Conservation (phyloP, 176 grass and related monocot species). For the Musa itinerans region DNA sequence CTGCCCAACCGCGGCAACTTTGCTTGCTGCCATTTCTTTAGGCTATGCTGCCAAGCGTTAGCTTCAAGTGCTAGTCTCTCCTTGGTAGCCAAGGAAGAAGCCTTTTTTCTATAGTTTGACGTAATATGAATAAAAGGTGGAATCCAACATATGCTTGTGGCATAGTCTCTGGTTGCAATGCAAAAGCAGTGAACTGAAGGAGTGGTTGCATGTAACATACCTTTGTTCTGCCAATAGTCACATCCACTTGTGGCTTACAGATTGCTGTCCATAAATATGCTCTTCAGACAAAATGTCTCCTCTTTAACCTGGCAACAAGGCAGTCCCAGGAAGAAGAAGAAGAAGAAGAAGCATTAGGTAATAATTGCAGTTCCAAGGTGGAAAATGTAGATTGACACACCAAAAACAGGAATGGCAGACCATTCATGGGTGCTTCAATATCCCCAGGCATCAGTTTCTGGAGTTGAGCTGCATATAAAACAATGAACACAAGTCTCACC, state of each 20-base stretch:
- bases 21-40: constrained; percentile 57
- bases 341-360: constrained; percentile 45
- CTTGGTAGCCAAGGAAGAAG: no score
- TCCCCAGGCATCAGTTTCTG: constrained; percentile 39
- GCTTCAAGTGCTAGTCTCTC: no score
- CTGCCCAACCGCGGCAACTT: constrained; percentile 33
- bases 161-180: no score
- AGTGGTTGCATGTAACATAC: no score
- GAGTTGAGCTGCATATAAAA: constrained; percentile 30
- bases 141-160: no score
- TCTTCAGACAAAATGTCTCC: neutral
- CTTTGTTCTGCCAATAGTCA: neutral
- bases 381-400: neutral
- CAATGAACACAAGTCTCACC: neutral
- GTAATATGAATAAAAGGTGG: no score
- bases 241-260: no score
- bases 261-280: neutral
- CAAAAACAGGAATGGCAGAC: neutral
- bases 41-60: constrained; percentile 38
- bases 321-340: constrained; percentile 69
- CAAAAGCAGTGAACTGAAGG: no score
- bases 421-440: constrained; percentile 50
- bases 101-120: no score
- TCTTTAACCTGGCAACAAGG: constrained; percentile 57
- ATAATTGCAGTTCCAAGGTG: constrained; percentile 56